Evolutionary conservation across 371 early-diverging fungal genomes (phyloP), one percentile per base, ranked within the genome.

Genomic region (Mortierella sp.): DNA sequence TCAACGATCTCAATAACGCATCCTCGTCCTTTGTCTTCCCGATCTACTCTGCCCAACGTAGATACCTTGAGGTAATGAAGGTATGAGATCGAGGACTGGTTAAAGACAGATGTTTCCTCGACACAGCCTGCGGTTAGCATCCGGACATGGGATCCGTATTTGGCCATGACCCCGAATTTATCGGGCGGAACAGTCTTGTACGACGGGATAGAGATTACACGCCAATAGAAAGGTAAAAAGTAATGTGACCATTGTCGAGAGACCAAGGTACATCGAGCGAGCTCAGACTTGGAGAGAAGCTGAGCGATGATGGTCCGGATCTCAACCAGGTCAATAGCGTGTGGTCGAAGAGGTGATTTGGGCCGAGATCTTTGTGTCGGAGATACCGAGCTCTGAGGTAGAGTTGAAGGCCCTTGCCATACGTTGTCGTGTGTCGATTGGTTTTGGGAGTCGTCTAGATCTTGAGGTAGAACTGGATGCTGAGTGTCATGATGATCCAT

Each of bases 141-240:
- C 2, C 74, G 74, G 23, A 74, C 19, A 7, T 69, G 58, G n/a
- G 53, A 62, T 0, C 74, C 74, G 23, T 74, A 48, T 4, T 57
- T 65, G 15, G 74, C 47, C 1, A 65, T 50, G 37, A 9, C 9
- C 37, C 37, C 37, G 37, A 37, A 9, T 9, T 37, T 37, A 9
- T 37, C 37, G 37, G 9, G 37, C 9, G 37, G 37, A 5, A 37
- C 37, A 9, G 37, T 37, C 25, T 57, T 74, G 26, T 64, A 61
- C 0, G 62, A 43, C 0, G 57, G 47, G 5, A 74, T 55, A 16
- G 16, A 18, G 57, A 69, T 55, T 1, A 60, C 25, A 45, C 50
- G 69, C 74, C 74, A 74, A n/a, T 69, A 74, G 18, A 55, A 51
- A 0, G 74, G 74, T 9, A 64, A 26, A 57, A 69, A 74, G 23